phyloP scores from a whole-genome alignment of 768 basidiomycete genomes.

The Boletus eberwhitei region DNA sequence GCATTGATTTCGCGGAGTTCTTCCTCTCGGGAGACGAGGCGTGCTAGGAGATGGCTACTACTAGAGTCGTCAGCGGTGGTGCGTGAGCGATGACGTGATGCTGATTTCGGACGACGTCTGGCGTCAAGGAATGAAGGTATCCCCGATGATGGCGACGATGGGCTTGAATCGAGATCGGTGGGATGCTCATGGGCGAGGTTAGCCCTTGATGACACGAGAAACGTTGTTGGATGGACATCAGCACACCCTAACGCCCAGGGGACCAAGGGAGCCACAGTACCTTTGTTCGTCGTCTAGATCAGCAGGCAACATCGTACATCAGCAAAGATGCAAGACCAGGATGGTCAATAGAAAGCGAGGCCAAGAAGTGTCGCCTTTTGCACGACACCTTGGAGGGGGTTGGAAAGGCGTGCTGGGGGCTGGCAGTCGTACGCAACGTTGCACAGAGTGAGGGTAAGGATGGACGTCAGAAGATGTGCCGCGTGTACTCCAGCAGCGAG shows the following conservation, averaged over 20 bases:
- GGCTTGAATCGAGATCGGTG: conserved; percentile 28
- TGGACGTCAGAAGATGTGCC: conserved; percentile 13
- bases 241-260: background rate
- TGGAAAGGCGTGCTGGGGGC: background rate
- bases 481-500: conserved; percentile 28
- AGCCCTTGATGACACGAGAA: conserved; percentile 13
- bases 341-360: background rate
- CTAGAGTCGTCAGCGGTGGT: conserved; percentile 28
- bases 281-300: conserved; percentile 31
- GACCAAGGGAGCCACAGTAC: conserved; percentile 9
- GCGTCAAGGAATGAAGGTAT: conserved; percentile 15
- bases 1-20: conserved; percentile 32
- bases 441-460: conserved; percentile 2
- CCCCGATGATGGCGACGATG: conserved; percentile 27
- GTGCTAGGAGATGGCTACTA: conserved; percentile 30
- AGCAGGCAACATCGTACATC: conserved; percentile 26
- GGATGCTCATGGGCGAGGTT: conserved; percentile 28
- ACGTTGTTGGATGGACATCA: background rate
- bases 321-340: conserved; percentile 5
- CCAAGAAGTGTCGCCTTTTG: background rate
- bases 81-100: conserved; percentile 26
- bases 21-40: conserved; percentile 28
- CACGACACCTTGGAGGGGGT: conserved; percentile 8
- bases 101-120: conserved; percentile 25
- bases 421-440: conserved; percentile 1